phyloP scores from a whole-genome alignment of 257 asterid genomes.

The Datura wrightii region DNA sequence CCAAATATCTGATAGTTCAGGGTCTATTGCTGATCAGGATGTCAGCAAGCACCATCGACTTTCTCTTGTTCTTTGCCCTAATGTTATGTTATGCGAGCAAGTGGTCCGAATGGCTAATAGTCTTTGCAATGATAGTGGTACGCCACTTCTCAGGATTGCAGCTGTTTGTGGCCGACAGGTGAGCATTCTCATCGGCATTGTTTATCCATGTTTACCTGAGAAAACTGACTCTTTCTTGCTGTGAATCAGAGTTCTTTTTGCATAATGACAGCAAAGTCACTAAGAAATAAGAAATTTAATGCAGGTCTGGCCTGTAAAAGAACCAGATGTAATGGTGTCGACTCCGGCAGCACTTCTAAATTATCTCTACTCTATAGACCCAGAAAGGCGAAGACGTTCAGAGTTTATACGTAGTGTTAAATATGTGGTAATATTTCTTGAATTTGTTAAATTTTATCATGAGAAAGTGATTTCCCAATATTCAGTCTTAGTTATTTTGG shows the following conservation, averaged over 20 bases:
- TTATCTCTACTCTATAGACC: conserved; percentile 77
- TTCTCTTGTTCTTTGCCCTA: conserved; percentile 92
- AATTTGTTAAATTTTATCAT: neutral
- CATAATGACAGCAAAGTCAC: conserved; percentile 1
- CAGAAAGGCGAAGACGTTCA: conserved; percentile 56
- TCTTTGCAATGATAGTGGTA: conserved; percentile 59
- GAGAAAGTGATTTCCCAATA: conserved; percentile 27
- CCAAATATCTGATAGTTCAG: conserved; percentile 44
- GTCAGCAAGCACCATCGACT: conserved; percentile 43
- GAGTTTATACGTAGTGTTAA: conserved; percentile 71
- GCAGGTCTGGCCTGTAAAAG: conserved; percentile 83
- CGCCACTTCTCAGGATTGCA: conserved; percentile 70
- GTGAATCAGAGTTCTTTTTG: conserved; percentile 9
- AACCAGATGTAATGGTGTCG: conserved; percentile 85
- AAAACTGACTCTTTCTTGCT: neutral
- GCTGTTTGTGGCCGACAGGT: conserved; percentile 96
- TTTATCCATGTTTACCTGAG: neutral
- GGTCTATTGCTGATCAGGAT: conserved; percentile 43
- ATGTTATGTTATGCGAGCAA: conserved; percentile 96
- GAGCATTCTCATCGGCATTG: conserved; percentile 23
- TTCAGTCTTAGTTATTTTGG: conserved; percentile 27
- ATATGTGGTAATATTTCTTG: conserved; percentile 69
- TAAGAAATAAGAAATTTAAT: conserved; percentile 39
- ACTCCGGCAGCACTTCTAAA: conserved; percentile 91
- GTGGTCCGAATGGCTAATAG: conserved; percentile 91